These are phyloP conservation scores for Silene conica DNA, from an alignment of 148 eudicot genomes.

Conservation along the genomic window DNA sequence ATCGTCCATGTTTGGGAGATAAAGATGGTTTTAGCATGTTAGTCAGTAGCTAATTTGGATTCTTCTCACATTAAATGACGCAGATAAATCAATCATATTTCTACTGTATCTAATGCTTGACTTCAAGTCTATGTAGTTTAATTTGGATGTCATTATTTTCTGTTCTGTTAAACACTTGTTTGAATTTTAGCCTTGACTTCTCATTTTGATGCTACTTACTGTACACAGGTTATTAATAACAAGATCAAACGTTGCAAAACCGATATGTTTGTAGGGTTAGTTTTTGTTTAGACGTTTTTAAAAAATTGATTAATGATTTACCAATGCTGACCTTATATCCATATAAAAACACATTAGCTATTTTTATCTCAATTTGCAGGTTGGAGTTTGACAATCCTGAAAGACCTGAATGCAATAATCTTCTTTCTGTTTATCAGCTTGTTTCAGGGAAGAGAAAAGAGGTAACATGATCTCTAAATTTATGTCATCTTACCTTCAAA, in stretches of 20 bases:
- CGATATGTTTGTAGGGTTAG: constrained; percentile 76
- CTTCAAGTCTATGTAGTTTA: neutral
- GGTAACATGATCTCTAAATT: constrained; percentile 34
- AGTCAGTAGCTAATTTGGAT: neutral
- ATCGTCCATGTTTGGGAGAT: neutral
- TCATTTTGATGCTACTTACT: constrained; percentile 10
- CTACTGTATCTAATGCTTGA: neutral
- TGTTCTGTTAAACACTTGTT: neutral
- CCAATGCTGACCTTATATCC: neutral
- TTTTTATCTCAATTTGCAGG: constrained; percentile 33
- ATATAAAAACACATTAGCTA: neutral
- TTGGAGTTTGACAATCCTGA: constrained; percentile 77
- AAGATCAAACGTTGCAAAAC: constrained; percentile 99
- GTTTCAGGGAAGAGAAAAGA: constrained; percentile 81
- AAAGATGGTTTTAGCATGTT: neutral
- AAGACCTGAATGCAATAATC: constrained; percentile 96
- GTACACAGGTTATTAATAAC: constrained; percentile 70
- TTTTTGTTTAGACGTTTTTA: constrained; percentile 15
- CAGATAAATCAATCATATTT: neutral
- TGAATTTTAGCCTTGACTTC: constrained; percentile 1
- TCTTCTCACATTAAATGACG: neutral
- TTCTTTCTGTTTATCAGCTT: constrained; percentile 85
- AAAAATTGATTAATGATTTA: neutral
- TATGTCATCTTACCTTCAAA: neutral
- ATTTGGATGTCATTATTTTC: neutral